phyloP scores from a whole-genome alignment of 2,329 filamentous ascomycete genomes.

The Xenoacremonium recifei region DNA sequence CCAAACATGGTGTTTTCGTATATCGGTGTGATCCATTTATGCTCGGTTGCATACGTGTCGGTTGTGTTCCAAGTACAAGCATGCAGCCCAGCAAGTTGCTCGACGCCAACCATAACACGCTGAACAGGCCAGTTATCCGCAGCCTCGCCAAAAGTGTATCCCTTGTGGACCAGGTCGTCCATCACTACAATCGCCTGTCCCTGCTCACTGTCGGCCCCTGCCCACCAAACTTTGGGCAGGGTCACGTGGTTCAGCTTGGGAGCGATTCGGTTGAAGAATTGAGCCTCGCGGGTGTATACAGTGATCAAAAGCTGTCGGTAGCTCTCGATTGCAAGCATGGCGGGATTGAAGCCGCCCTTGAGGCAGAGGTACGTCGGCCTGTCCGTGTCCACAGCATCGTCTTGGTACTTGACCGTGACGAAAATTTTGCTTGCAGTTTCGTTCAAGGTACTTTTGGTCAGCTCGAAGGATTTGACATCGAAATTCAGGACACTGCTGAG shows the following conservation, averaged over 20 bases:
- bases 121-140: constrained; percentile 29
- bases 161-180: constrained; percentile 31
- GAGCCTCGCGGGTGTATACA: constrained; percentile 34
- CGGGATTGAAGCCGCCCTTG: constrained; percentile 38
- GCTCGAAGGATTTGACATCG: too few relatives aligned
- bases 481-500: too few relatives aligned
- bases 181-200: constrained; percentile 40
- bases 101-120: constrained; percentile 33
- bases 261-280: constrained; percentile 36
- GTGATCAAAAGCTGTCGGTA: constrained; percentile 25
- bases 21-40: constrained; percentile 4
- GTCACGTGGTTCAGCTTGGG: constrained; percentile 29
- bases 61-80: too few relatives aligned
- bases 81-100: constrained; percentile 40
- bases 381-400: constrained; percentile 14
- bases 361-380: constrained; percentile 27
- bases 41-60: background rate
- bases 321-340: constrained; percentile 26
- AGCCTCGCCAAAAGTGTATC: constrained; percentile 33
- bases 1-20: constrained; percentile 10
- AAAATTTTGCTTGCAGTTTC: constrained; percentile 30
- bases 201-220: constrained; percentile 31
- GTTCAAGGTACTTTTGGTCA: too few relatives aligned
- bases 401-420: constrained; percentile 26
- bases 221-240: constrained; percentile 37